Evolutionary conservation across 2,329 filamentous ascomycete genomes (phyloP).

Genomic region (Penicillium sclerotigenum): DNA sequence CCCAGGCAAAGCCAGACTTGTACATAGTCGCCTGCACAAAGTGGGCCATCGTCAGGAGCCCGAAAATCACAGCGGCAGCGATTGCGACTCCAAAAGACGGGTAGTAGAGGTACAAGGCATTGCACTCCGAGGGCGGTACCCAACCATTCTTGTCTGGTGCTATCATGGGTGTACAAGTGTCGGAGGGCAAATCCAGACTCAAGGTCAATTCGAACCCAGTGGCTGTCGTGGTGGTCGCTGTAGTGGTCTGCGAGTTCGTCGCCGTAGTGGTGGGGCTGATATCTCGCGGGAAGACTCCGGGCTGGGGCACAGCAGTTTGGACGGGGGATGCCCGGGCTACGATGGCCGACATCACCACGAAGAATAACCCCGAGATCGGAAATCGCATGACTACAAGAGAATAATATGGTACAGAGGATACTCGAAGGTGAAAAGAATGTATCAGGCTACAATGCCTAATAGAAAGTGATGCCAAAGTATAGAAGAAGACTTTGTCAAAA

Average conservation of each 20-base stretch:
- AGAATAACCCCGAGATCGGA: neutral
- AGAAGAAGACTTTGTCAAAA: neutral
- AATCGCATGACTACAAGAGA: neutral
- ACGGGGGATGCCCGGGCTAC: conserved; percentile 1
- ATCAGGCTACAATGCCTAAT: neutral
- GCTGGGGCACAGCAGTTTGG: neutral
- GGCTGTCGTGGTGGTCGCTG: neutral
- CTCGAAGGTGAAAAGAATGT: neutral
- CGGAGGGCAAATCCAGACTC: conserved; percentile 4
- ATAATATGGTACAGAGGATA: neutral
- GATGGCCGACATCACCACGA: neutral
- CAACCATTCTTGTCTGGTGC: conserved; percentile 24
- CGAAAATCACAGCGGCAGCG: conserved; percentile 38
- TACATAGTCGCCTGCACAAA: conserved; percentile 37
- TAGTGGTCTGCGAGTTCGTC: neutral
- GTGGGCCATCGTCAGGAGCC: conserved; percentile 23
- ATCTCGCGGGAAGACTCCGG: neutral
- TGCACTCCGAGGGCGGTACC: conserved; percentile 17
- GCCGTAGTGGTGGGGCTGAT: neutral
- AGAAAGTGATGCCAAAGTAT: neutral
- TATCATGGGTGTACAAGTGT: conserved; percentile 20
- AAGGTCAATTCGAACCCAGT: neutral
- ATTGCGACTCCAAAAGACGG: conserved; percentile 39
- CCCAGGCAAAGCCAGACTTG: conserved; percentile 41
- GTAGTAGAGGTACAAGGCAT: conserved; percentile 28